Conservation (phyloP, 2,329 filamentous ascomycete species). For the Colletotrichum sp. region DNA sequence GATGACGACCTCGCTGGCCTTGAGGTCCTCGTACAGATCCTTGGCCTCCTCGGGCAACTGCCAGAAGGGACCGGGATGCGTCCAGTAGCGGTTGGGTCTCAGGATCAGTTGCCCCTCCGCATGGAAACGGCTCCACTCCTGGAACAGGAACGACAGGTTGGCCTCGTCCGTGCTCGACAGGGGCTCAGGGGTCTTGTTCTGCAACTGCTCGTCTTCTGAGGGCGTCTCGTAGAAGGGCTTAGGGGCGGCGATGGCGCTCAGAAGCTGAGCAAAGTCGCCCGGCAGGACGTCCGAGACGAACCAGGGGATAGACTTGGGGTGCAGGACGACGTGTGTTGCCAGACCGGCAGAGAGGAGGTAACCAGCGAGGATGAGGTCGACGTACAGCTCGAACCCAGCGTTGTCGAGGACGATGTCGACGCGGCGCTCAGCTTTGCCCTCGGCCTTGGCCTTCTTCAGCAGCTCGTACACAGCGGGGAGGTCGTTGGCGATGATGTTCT, state of each 20-base stretch:
- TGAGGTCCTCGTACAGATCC: conserved; percentile 76
- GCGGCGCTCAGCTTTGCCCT: conserved; percentile 70
- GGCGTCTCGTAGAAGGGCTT: conserved; percentile 79
- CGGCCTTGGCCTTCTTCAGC: conserved; percentile 68
- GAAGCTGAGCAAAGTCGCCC: conserved; percentile 81
- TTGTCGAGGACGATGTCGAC: conserved; percentile 98
- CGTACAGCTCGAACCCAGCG: conserved; percentile 95
- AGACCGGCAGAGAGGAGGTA: conserved; percentile 86
- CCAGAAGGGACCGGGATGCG: conserved; percentile 87
- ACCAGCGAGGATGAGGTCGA: conserved; percentile 89
- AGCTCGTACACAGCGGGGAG: conserved; percentile 73
- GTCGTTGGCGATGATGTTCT: conserved; percentile 93
- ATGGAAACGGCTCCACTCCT: conserved; percentile 81
- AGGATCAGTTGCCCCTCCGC: conserved; percentile 84
- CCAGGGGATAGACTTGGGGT: conserved; percentile 96
- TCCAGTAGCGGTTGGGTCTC: conserved; percentile 91
- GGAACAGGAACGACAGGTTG: conserved; percentile 78
- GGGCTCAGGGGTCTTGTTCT: conserved; percentile 61
- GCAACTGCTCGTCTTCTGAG: conserved; percentile 68
- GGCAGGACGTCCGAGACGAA: conserved; percentile 96
- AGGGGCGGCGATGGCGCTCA: conserved; percentile 80
- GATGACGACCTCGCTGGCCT: conserved; percentile 84
- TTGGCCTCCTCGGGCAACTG: conserved; percentile 74
- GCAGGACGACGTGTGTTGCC: conserved; percentile 85
- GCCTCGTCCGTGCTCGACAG: conserved; percentile 71